Base-by-base conservation (phyloP, 108 stramenopile species). In the Nannochloropsis oceanica region DNA sequence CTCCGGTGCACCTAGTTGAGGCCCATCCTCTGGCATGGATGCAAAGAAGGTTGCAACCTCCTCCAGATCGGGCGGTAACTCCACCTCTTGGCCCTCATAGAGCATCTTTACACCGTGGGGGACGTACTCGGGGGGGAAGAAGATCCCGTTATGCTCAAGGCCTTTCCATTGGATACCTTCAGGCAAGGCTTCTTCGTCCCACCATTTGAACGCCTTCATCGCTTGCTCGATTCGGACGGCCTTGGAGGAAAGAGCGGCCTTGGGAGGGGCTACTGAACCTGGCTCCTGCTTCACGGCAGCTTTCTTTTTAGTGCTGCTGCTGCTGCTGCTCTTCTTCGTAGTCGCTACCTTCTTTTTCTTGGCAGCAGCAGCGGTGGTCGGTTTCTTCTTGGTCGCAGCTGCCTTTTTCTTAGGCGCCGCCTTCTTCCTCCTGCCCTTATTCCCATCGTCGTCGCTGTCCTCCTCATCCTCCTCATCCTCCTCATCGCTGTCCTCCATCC, bases 1-100 rank as follows among this genome's bases (percentile, higher is more conserved):
- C 80, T 95, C 96, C 80, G 94, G 91, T 85, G 96, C 94, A 25
- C 94, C 95, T 11, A 98, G 91, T 86, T 98, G 97, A 93, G 95
- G 96, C n/a, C 95, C 95, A 13, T 96, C 94, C 12, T 93, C 93
- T 89, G 95, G 95, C 95, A 96, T 95, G 73, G 94, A 94, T 3
- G 99, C 99, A 90, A 95, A 97, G 87, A 98, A 97, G 5, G 97
- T 99, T 34, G 97, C 98, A 13, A 96, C 93, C 92, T 99, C 99
- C 87, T 99, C 99, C 89, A 98, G 94, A 25, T 86, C 73, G 0
- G 96, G 92, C 13, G 94, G 94, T 83, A 99, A 93, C 44, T 94
- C 91, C 7, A 99, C 91, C 9, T 91, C 90, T 85, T 93, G 82
- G 25, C 99, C 99, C 82, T 97, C 95, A 88, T 99, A 99, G 81